Evolutionary conservation across 164 flowering plant genomes (phyloP), one percentile per base, ranked within the genome.

Genomic region (Sedum album): DNA sequence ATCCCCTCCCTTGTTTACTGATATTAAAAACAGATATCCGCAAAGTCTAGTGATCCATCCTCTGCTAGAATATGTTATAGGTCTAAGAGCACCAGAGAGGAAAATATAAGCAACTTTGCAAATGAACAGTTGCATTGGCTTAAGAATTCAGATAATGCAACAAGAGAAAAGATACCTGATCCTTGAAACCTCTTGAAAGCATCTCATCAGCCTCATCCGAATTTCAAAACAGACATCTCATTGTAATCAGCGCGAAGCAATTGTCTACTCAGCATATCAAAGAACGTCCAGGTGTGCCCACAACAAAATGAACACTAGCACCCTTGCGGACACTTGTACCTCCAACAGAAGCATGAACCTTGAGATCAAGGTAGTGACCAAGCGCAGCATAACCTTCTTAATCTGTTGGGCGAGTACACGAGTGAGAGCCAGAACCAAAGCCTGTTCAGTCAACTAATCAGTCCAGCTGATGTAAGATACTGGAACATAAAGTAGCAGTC

Each of bases 301-400:
- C 87, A 41, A 85, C 89, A 67, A 82, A 84, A 82, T 83, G 89
- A 63, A 85, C 89, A 0, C 89, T 6, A 85, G 79, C 51, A 83
- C 82, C 26, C 79, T 84, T 60, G 83, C 89, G 73, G 41, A 85
- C 87, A 68, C 84, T 85, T 10, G 89, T 85, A 11, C 89, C 89
- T 69, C 89, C 89, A 66, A 85, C 89, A 79, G 89, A 87, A 49
- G 88, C 88, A 79, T 87, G 91, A 11, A 87, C 91, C 72, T 79
- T 82, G 21, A 85, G 89, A 42, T 86, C 85, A 48, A 85, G 80
- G 70, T 82, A 87, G 69, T 87, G 89, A 60, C 91, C 91, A 64
- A 87, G 83, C 0, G 91, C 89, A 26, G 88, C 91, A 85, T 87
- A 49, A 87, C 91, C 75, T 85, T 87, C 77, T 87, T 89, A 71